A percentile compares a stretch with the other conserved stretches of the same genome.
These are phyloP conservation scores for Breynia disticha DNA, from an alignment of 441 rosid genomes.

Conservation along the genomic window DNA sequence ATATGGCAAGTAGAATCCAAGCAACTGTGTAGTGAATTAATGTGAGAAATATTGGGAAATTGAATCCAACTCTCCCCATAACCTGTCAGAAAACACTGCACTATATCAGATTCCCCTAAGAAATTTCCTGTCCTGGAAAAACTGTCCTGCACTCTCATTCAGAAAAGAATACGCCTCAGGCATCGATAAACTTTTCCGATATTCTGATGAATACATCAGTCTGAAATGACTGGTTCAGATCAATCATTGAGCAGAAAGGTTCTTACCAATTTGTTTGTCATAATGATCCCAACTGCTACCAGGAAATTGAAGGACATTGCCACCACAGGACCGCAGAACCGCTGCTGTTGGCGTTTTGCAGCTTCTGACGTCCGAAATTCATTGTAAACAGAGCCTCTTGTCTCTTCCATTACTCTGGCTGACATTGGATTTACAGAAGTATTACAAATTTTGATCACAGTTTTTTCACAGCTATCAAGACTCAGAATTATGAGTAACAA, in stretches of 20 bases:
- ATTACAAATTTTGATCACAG: too few species aligned
- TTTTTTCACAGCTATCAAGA: too few species aligned
- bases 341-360: slow-evolving; percentile 77
- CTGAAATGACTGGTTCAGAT: not conserved
- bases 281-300: slow-evolving; percentile 77
- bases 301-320: slow-evolving; percentile 89
- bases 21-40: slow-evolving; percentile 67
- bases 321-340: slow-evolving; percentile 64
- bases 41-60: slow-evolving; percentile 74
- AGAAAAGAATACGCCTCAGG: too few species aligned
- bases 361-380: slow-evolving; percentile 79
- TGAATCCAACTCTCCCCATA: slow-evolving; percentile 75
- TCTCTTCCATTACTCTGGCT: slow-evolving; percentile 81
- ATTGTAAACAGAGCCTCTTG: slow-evolving; percentile 65
- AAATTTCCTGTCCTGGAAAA: too few species aligned
- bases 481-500: too few species aligned
- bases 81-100: slow-evolving; percentile 33
- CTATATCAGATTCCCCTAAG: too few species aligned
- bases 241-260: not conserved
- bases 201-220: not conserved
- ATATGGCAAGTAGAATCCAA: slow-evolving; percentile 75
- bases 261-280: slow-evolving; percentile 59
- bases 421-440: not conserved
- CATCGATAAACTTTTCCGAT: not conserved
- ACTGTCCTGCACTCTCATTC: too few species aligned